Evolutionary conservation across 495 filamentous ascomycete species (phyloP).

Genomic region (Pyrenula massariospora): DNA sequence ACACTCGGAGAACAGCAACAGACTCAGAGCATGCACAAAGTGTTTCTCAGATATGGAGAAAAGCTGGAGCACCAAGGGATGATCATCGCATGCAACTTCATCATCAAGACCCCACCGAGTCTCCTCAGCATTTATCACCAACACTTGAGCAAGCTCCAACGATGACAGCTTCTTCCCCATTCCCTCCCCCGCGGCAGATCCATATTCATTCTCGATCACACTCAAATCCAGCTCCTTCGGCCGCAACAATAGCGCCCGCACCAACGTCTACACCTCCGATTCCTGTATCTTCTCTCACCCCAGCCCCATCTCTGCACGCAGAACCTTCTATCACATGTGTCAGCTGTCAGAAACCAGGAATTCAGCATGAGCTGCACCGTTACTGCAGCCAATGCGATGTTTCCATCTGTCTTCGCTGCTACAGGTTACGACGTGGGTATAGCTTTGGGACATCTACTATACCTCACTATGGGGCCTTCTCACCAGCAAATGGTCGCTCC

Average conservation of each 20-base stretch:
- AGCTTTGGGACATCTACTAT: conserved; percentile 46
- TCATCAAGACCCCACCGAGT: not conserved
- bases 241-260: not conserved
- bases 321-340: conserved; percentile 67
- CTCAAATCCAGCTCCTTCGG: not conserved
- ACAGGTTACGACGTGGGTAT: conserved; percentile 55
- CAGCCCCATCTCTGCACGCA: conserved; percentile 35
- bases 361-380: conserved; percentile 75
- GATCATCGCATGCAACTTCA: not conserved
- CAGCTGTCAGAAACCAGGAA: conserved; percentile 49
- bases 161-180: not conserved
- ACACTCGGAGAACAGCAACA: conserved; percentile 14
- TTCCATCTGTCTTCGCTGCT: conserved; percentile 71
- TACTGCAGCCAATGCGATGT: conserved; percentile 61
- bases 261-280: conserved; percentile 1
- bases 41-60: conserved; percentile 19
- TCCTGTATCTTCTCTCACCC: conserved; percentile 14
- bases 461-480: conserved; percentile 27
- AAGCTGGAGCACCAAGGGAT: conserved; percentile 12
- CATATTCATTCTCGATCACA: not conserved
- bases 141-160: conserved; percentile 1
- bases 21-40: conserved; percentile 21
- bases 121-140: conserved; percentile 1
- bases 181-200: conserved; percentile 8
- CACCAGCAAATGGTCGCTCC: conserved; percentile 26